Base-by-base conservation (phyloP, 2,329 filamentous ascomycete species). In the Sarocladiaceae sp. region DNA sequence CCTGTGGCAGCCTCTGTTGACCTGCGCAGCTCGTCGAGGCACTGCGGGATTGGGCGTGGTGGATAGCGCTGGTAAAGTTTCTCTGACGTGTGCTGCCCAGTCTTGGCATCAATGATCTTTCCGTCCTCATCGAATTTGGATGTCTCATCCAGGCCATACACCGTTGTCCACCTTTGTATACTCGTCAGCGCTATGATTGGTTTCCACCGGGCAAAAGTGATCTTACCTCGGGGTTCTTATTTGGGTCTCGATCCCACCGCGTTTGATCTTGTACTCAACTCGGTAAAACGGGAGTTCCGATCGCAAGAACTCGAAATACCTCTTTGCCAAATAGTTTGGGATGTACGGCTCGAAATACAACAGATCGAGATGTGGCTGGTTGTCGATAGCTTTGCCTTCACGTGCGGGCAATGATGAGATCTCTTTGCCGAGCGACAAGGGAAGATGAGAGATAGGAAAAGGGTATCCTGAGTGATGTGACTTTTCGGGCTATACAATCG, bases 311-410 rank as follows among this genome's bases (percentile, higher is more conserved):
- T 78, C 65, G 60, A 90, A 91, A 0, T 88, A 61, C 3, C 76
- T 67, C 3, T 70, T 69, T 16, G 78, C 69, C 10, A 78, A 67
- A 11, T 71, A 60, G 2, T 68, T 64, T 0, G 82, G 74, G 3
- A 90, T 72, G 50, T 85, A 90, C 0, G 85, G 85, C 53, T 87
- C 74, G 58, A 83, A 90, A 62, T 87, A 87, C 7, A 90, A 63
- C 0, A 91, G 69, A 57, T 90, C 83, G 0, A 90, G 71, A 50
- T 89, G 76, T 0, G 78, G 74, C 54, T 85, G 79, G 55, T 88
- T 72, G 52, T 79, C 78, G 51, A 89, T 82, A 3, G 58, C 54
- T 35, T 65, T 70, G 1, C 72, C 76, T 48, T 76, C 67, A 16
- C 70, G 64, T 1, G 73, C 70, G 5, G 82, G 79, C 2, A 72